These are phyloP conservation scores for Tephrocybe sp. DNA, from an alignment of 768 basidiomycete species.

Conservation along the genomic window DNA sequence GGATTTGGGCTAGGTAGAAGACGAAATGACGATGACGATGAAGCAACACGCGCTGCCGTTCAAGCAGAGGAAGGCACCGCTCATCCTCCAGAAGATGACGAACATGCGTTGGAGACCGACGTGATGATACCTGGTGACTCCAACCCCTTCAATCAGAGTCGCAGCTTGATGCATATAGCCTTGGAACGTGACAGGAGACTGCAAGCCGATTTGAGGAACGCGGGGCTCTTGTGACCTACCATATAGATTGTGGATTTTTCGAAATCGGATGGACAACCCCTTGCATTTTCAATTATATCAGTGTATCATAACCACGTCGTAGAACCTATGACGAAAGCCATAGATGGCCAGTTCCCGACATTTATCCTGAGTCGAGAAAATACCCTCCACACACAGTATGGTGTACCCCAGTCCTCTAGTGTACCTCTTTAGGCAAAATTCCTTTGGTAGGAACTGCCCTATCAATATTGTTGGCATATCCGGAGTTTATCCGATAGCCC, in stretches of 20 bases:
- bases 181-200: conserved; percentile 56
- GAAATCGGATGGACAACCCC: neutral
- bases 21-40: conserved; percentile 26
- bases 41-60: conserved; percentile 22
- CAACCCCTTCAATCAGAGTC: conserved; percentile 42
- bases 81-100: conserved; percentile 16
- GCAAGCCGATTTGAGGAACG: conserved; percentile 58
- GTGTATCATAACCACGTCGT: neutral
- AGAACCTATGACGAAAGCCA: too few species aligned
- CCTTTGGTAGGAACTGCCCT: neutral
- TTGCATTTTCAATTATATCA: neutral
- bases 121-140: conserved; percentile 40
- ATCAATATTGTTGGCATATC: neutral
- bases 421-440: too few species aligned
- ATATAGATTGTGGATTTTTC: neutral
- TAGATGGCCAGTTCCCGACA: neutral
- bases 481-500: conserved; percentile 3
- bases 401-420: too few species aligned
- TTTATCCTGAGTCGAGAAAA: neutral
- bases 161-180: conserved; percentile 43
- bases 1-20: conserved; percentile 42
- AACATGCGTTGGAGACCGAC: conserved; percentile 32
- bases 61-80: conserved; percentile 30
- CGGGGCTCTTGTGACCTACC: conserved; percentile 55
- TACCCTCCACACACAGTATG: too few species aligned